Evolutionary conservation across 352 stramenopile species (phyloP), one percentile per base, ranked within the genome.

Genomic region (Phytopythium kandeliae): DNA sequence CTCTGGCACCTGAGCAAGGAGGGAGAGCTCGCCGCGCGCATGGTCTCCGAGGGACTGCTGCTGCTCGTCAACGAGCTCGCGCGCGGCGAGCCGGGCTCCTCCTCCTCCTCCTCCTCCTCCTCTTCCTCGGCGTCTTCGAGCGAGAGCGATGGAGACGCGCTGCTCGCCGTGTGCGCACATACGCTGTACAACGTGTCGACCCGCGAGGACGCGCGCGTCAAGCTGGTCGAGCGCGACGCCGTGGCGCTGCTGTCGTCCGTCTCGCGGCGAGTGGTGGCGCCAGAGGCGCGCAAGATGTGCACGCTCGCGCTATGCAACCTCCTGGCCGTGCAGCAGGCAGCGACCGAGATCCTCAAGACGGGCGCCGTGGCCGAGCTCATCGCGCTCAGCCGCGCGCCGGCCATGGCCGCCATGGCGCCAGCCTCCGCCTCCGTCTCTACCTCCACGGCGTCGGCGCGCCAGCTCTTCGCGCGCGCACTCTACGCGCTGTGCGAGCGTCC

Each of bases 1-100:
- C 53, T 93, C 0, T 84, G 71, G 63, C 82, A 91, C 35, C 33
- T 93, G 1, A 91, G 76, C 48, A 90, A 90, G 69, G 79, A 91
- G 25, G 43, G 54, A 2, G 62, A 65, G 0, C 89, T 86, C 49
- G 62, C 71, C 0, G 50, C 86, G 4, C 79, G 80, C 10, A 89
- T 93, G 70, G 78, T 93, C n/a, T 65, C 83, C 24, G 79, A 91
- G 63, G 80, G 82, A 0, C 37, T 90, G 4, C 36, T 92, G 8
- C 50, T 77, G 5, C 51, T 92, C 7, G 62, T 86, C 2, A 80
- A 83, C n/a, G 67, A 82, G 36, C 55, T 91, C 10, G 79, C 56
- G 38, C 54, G 62, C 0, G 63, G 60, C 2, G 47, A 89, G n/a
- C n/a, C n/a, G n/a, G n/a, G n/a, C n/a, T n/a, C n/a, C n/a, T n/a